These are phyloP conservation scores for Curvularia eragrostidis DNA, from an alignment of 2,329 filamentous ascomycete genomes.

Conservation along the genomic window DNA sequence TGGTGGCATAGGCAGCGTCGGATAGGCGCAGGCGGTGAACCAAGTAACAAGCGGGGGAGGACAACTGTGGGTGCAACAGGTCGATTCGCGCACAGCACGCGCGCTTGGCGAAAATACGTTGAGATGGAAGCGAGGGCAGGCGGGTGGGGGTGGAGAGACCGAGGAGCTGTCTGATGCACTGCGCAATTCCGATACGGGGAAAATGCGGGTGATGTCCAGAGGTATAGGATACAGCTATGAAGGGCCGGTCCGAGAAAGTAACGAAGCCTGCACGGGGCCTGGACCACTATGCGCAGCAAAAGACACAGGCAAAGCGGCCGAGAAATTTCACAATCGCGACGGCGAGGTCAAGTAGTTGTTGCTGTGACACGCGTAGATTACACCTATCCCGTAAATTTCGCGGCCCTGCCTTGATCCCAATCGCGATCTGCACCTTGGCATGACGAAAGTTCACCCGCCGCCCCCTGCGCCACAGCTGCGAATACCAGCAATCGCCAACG, in stretches of 20 bases:
- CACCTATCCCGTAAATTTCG: constrained; percentile 29
- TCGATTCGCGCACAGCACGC: neutral
- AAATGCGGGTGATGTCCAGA: constrained; percentile 21
- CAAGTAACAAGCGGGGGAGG: neutral
- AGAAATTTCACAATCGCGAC: constrained; percentile 3
- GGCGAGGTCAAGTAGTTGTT: constrained; percentile 11
- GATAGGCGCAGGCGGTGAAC: constrained; percentile 8
- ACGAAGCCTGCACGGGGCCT: neutral
- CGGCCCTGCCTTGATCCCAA: constrained; percentile 33
- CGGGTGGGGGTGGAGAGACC: constrained; percentile 6
- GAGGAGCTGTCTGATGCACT: constrained; percentile 7
- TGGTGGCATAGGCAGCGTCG: constrained; percentile 46
- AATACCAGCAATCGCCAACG: neutral
- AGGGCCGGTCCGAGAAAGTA: neutral
- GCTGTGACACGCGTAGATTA: constrained; percentile 30
- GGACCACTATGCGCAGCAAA: constrained; percentile 2
- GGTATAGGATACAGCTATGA: neutral
- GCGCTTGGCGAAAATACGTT: neutral
- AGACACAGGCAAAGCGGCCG: constrained; percentile 1
- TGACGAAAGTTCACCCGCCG: constrained; percentile 29
- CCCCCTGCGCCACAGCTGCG: constrained; percentile 25
- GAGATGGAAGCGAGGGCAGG: constrained; percentile 3
- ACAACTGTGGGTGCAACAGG: neutral
- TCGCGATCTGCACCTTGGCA: constrained; percentile 34
- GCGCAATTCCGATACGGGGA: constrained; percentile 11